These are phyloP conservation scores for Phoma sp. DNA, from an alignment of 2,329 filamentous ascomycete species.

Conservation along the genomic window DNA sequence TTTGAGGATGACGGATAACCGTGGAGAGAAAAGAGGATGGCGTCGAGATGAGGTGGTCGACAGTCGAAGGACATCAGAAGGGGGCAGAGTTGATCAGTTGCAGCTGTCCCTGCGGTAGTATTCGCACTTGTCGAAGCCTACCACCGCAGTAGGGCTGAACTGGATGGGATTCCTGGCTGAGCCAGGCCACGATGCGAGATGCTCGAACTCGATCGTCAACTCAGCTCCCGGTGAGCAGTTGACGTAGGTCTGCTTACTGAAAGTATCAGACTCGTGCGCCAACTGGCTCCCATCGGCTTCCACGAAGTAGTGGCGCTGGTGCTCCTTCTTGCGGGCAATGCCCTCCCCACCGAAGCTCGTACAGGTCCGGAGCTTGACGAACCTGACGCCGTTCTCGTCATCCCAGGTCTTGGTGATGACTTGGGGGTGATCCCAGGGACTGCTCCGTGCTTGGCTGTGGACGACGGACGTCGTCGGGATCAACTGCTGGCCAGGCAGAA, in stretches of 20 bases:
- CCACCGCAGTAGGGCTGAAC: slow-evolving; percentile 11
- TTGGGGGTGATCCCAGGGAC: slow-evolving; percentile 10
- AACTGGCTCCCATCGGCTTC: slow-evolving; percentile 14
- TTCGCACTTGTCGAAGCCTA: slow-evolving; percentile 19
- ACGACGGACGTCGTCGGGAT: neutral
- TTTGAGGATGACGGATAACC: slow-evolving; percentile 5
- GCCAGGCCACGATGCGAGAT: slow-evolving; percentile 17
- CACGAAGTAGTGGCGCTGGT: slow-evolving; percentile 17
- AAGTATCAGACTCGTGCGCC: slow-evolving; percentile 17
- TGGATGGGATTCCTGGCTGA: slow-evolving; percentile 5
- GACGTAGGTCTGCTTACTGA: slow-evolving; percentile 27
- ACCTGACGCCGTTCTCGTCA: slow-evolving; percentile 1
- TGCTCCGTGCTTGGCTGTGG: neutral
- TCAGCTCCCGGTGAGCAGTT: slow-evolving; percentile 19
- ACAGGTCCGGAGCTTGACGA: slow-evolving; percentile 17
- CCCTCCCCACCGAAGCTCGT: slow-evolving; percentile 18
- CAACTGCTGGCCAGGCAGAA: neutral
- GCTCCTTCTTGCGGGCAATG: neutral
- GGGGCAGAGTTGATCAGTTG: neutral
- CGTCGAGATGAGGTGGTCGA: neutral
- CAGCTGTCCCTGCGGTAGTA: neutral
- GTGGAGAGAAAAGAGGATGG: neutral
- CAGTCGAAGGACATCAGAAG: neutral
- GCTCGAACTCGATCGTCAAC: slow-evolving; percentile 24
- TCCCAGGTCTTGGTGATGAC: slow-evolving; percentile 17